Evolutionary conservation across 306 rosid genomes (phyloP), one percentile per base, ranked within the genome.

Genomic region (Quercus glauca): DNA sequence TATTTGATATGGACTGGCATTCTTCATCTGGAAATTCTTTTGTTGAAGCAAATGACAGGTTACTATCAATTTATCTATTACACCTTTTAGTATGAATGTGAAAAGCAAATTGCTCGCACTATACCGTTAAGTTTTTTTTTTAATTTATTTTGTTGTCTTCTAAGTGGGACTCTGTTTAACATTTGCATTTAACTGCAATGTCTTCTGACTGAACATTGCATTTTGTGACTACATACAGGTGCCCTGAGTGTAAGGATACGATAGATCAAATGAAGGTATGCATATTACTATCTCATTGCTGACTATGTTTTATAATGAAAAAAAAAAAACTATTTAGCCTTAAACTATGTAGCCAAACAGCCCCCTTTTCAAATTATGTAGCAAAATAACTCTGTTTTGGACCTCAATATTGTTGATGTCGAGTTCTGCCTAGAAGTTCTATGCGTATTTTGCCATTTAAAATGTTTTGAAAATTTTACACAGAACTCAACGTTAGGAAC

Each of bases 1-100:
- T 96, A 80, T 80, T 90, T 72, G 94, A 96, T 77, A 78, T 81
- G 55, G 96, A 87, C 63, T 93, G 96, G 94, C 86, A 88, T 77
- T 93, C 99, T 76, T 86, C 99, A 55, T 89, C 97, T 11, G 98
- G 86, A 86, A 93, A 90, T 86, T 91, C 99, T 52, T 88, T 89
- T 84, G 93, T 90, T 89, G 97, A 92, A 73, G 99, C 78, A 55
- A 80, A 78, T 77, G 92, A 81, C 78, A 87, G 99, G 98, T 93
- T 82, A 74, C 80, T 79, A 21, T 49, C 59, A 21, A 35, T 41
- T 19, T 52, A 19, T 12, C 58, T 28, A 14, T 10, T 15, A 28
- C 12, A 28, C 19, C 25, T 64, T 73, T 65, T 35, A 41, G 37
- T 41, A 33, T 56, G 25, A 26, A 73, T 56, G 21, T 11, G 21